Base-by-base conservation (phyloP, 495 filamentous ascomycete species). In the Podospora fimiseda region DNA sequence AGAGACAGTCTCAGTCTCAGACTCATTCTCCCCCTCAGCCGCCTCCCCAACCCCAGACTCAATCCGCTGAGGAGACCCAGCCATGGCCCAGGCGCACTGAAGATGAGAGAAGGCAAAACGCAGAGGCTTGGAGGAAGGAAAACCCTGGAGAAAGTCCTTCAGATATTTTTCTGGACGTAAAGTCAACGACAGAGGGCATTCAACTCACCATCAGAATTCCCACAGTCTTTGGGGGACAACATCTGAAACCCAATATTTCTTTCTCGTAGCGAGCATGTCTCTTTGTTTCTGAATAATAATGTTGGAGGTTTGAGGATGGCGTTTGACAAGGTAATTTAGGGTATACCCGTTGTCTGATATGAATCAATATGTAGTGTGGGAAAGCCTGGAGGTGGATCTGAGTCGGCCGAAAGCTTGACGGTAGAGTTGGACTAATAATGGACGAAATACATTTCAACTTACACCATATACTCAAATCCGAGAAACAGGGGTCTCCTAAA, bases 131-230 rank as follows among this genome's bases (percentile, higher is more conserved):
- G 65, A 60, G 64, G 47, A 70, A 70, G 49, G 67, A 68, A 49
- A 67, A 66, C 20, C 65, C 65, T 2, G 56, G 50, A 3, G 67
- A 68, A 37, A 75, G 74, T 56, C 74, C 74, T 8, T 77, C 74
- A 1, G 74, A 78, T 55, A 72, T 78, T 15, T 77, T 75, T 37
- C 47, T 78, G 50, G 75, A 78, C 50, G 74, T 78, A 41, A 78
- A 78, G 55, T 76, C 73, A 3, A 78, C 75, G 19, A 73, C 59
- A 13, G 75, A 78, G 38, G 74, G 74, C 5, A 74, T 78, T 42
- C 75, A 78, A 60, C 48, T 78, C 11, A 77, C 70, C 2, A 75
- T 78, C 49, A 66, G 72, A 38, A 76, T 78, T 39, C 75, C 75
- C 23, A 78, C 75, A 8, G 72, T 74, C 16, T 78, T 78, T 55